Base-by-base conservation (phyloP, 2,329 filamentous ascomycete species). In the Colletotrichum cordylinicola region DNA sequence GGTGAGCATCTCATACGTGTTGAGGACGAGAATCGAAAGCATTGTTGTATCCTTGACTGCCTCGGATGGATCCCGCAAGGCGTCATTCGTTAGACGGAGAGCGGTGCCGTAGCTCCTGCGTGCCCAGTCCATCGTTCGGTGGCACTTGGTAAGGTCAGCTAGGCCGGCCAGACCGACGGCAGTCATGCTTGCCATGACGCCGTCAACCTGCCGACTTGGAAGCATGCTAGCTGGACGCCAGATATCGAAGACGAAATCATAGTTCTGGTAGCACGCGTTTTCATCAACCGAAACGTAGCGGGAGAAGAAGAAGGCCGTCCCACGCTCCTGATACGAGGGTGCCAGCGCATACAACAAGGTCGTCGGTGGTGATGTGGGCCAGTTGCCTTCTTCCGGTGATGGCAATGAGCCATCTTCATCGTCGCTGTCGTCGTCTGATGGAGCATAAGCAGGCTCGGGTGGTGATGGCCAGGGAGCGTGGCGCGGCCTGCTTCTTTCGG, bases 161-260 rank as follows among this genome's bases (percentile, higher is more conserved):
- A 90, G 83, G 9, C 88, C 88, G 37, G 88, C 87, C 8, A 91
- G 83, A 16, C 90, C 90, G 8, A 91, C 90, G 7, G 90, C 89
- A 15, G 87, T 87, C 84, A 91, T 89, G 78, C 88, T 88, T 21
- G 88, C 86, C 29, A 90, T 84, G 27, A 89, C 86, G 13, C 87
- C 84, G 78, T 90, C 89, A 15, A 85, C 75, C 16, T 84, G 80
- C 33, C 82, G 80, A 6, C 83, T 81, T 4, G 82, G 78, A 12
- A 77, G 76, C 6, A 81, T 80, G n/a, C 80, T 80, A 8, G 82
- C 84, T 1, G 88, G 87, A 73, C 86, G 88, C 88, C 88, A 89
- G 9, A 91, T 83, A 55, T 91, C 88, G 71, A 86, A 88, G 71
- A 91, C 83, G 79, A 89, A 90, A 77, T 90, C 87, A 69, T 90